Conservation (phyloP, 192 early-diverging fungal genomes). For the Helicostylum pulchrum region DNA sequence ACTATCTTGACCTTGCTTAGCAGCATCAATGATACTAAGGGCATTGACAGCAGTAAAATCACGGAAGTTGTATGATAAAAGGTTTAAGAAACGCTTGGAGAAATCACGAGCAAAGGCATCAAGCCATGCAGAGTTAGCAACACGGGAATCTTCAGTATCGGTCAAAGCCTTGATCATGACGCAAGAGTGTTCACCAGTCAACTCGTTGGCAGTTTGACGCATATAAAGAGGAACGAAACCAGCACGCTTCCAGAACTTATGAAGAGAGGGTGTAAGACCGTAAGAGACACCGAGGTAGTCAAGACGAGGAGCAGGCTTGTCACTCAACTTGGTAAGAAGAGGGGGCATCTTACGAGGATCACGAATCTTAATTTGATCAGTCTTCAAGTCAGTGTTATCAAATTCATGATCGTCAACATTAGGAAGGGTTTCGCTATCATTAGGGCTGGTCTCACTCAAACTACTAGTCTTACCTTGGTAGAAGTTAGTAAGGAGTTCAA, state of each 20-base stretch:
- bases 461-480: slow-evolving; percentile 79
- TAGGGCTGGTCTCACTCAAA: slow-evolving; percentile 58
- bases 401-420: slow-evolving; percentile 54
- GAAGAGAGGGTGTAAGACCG: slow-evolving; percentile 82
- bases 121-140: slow-evolving; percentile 73
- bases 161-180: slow-evolving; percentile 89
- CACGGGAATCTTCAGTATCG: slow-evolving; percentile 39
- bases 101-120: slow-evolving; percentile 90
- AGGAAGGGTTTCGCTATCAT: slow-evolving; percentile 46
- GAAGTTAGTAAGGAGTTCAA: slow-evolving; percentile 83
- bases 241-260: slow-evolving; percentile 95
- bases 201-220: slow-evolving; percentile 93
- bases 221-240: slow-evolving; percentile 93
- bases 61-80: slow-evolving; percentile 87
- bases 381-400: slow-evolving; percentile 53
- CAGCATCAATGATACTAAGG: slow-evolving; percentile 80
- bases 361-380: slow-evolving; percentile 78
- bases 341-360: slow-evolving; percentile 92
- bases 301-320: slow-evolving; percentile 74
- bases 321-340: slow-evolving; percentile 79
- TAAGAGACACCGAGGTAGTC: slow-evolving; percentile 97
- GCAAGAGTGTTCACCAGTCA: slow-evolving; percentile 98
- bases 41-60: slow-evolving; percentile 78
- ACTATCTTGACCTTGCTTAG: slow-evolving; percentile 49
- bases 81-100: slow-evolving; percentile 80